A percentile compares a stretch with the other conserved stretches of the same genome.
phyloP scores from a whole-genome alignment of 805 yeast genomes.

The Ogataea haglerorum region DNA sequence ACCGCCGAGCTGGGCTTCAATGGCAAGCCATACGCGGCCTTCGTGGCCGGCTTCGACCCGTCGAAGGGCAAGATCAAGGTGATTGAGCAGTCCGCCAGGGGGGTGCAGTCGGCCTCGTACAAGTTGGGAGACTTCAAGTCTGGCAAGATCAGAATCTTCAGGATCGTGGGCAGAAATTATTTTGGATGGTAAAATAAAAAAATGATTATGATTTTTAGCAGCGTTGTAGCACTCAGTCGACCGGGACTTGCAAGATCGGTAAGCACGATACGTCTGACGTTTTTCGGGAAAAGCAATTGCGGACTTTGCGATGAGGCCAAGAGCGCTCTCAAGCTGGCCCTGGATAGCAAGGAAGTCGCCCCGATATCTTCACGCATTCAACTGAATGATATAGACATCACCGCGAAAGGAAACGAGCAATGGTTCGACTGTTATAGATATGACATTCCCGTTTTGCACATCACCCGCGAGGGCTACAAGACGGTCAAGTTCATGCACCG shows the following conservation, averaged over 20 bases:
- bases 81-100: slow-evolving; percentile 53
- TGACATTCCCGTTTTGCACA: slow-evolving; percentile 76
- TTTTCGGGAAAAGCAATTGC: slow-evolving; percentile 70
- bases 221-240: neutral
- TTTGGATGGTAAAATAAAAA: slow-evolving; percentile 58
- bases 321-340: slow-evolving; percentile 42
- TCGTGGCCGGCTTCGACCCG: slow-evolving; percentile 72
- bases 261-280: slow-evolving; percentile 38
- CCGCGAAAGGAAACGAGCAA: slow-evolving; percentile 50
- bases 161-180: slow-evolving; percentile 70
- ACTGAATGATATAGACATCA: slow-evolving; percentile 52
- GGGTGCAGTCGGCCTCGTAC: slow-evolving; percentile 57
- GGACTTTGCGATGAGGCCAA: slow-evolving; percentile 67
- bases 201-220: slow-evolving; percentile 1
- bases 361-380: slow-evolving; percentile 28
- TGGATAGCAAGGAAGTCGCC: slow-evolving; percentile 26
- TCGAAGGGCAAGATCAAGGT: slow-evolving; percentile 69
- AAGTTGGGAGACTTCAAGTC: slow-evolving; percentile 67
- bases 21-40: slow-evolving; percentile 49
- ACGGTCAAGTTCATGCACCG: slow-evolving; percentile 67
- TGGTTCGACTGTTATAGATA: slow-evolving; percentile 72
- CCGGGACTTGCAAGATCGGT: neutral
- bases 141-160: slow-evolving; percentile 77
- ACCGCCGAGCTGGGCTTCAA: slow-evolving; percentile 54
- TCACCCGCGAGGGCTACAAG: slow-evolving; percentile 47